Base-by-base conservation (phyloP, 2,329 filamentous ascomycete species). In the Calonectria montana region DNA sequence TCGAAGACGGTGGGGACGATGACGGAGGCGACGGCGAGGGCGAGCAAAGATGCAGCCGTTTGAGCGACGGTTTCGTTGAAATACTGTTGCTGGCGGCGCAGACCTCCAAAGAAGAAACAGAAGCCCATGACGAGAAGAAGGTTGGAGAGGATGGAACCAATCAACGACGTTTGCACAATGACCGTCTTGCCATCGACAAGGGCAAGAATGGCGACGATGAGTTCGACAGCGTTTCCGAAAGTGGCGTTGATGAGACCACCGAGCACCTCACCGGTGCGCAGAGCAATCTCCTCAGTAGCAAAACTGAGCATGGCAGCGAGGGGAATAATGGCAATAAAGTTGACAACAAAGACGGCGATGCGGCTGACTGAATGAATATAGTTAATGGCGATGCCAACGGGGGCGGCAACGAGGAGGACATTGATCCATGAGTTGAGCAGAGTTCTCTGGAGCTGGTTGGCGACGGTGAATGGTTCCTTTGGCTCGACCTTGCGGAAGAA, bases 21-120 rank as follows among this genome's bases (percentile, higher is more conserved):
- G 76, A 98, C 87, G 78, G 92, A 93, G 62, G 92, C 93, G 43
- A 97, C 94, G 16, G 94, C 92, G 23, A 97, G 87, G 15, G 94
- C 92, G 23, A 97, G 89, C 65, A 97, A 85, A 79, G 93, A 95
- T 16, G 95, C 92, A 4, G 95, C 94, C 0, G 96, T 98, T 82
- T 98, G 95, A 0, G 96, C 96, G 8, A 98, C 95, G 0, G 94
- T 96, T 39, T 94, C 91, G 86, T 98, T 98, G 89, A 98, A 98
- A 82, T 91, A 92, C 82, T 98, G 96, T 81, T 97, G 94, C 31
- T 90, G 80, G 31, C 96, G 91, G 71, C 93, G 92, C 76, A 97
- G 82, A 4, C 95, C 95, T 62, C 94, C 95, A 72, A 94, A 93
- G 86, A 97, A 97, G 87, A 97, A 98, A 81, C 93, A 97, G 91